Evolutionary conservation across 2,329 filamentous ascomycete species (phyloP), one percentile per base, ranked within the genome.

Genomic region (Orbilia oligospora): DNA sequence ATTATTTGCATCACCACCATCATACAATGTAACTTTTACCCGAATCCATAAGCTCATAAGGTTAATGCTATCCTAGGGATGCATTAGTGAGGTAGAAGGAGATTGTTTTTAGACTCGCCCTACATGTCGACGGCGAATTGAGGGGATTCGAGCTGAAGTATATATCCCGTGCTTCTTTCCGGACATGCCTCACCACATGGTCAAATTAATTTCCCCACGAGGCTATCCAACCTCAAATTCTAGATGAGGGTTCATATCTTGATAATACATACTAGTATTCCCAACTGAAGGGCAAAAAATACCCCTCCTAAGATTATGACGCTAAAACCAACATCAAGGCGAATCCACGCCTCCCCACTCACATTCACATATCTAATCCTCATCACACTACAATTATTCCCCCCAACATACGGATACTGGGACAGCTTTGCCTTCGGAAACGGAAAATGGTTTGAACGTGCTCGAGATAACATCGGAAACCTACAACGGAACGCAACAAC

Each of bases 91-190:
- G 58, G 18, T 2, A 24, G 44, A 66, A 66, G 49, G 69, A 58
- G 69, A n/a, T 14, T 16, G 48, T 56, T 72, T 51, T 63, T n/a
- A 48, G n/a, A 3, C 27, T 30, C 18, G 33, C 14, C 16, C 22
- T 12, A 18, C 4, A 56, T 18, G 33, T 10, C 14, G 22, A 53
- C 55, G 48, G n/a, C n/a, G 18, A 1, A 73, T 73, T 72, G 69
- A 65, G 69, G 48, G 30, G 12, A 36, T 48, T 66, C 56, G 30
- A 72, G 68, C 22, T 4, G 18, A 69, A 58, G 20, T 30, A 64
- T 36, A 20, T n/a, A 1, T 27, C n/a, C 41, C 20, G 14, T 22
- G 18, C 46, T 6, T 49, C 2, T 20, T 6, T 27, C 16, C 6
- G 30, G 20, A 16, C 55, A 41, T 24, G 55, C 22, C 36, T 27